Evolutionary conservation across 306 rosid genomes (phyloP), one percentile per base, ranked within the genome.

Genomic region (Acacia confusa): DNA sequence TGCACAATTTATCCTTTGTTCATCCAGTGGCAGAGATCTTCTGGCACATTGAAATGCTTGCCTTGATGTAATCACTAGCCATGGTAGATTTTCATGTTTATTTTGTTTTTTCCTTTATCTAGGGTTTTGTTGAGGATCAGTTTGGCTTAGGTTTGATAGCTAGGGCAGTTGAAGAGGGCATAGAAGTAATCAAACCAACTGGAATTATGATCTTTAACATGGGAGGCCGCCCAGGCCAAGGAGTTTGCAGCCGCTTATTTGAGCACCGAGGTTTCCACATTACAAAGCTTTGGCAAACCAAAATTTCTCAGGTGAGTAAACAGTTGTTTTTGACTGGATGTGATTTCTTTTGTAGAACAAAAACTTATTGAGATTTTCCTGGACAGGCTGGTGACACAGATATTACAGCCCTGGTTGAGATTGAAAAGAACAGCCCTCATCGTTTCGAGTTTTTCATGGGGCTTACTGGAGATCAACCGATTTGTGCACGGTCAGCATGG

Each of bases 391-490:
- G 94, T 6, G 99, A 95, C 83, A 95, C 98, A 40, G 99, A 95
- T 86, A 95, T 95, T 81, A 86, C 91, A 75, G 97, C 99, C 77
- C 89, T 95, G 76, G 99, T 95, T 85, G 98, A 95, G 85, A 95
- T 95, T 83, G 99, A 95, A 86, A 95, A 95, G 88, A 95, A 89
- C 84, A 95, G 98, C 78, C 99, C 97, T 2, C 99, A 95, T 77
- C 98, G 99, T 65, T 95, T 95, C 83, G 99, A 95, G 92, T 95
- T 95, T 89, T 95, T 95, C 82, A 95, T 95, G 99, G 99, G 99
- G 78, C 94, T 93, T 77, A 85, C 97, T 86, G 99, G 94, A 65
- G 99, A 95, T 85, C 99, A 89, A 85, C 93, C 97, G 77, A 88
- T 95, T 70, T 95, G 99, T 85, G 99, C 99, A 52, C 90, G 99